Percentiles rank a stretch among this genome's conserved stretches.
Evolutionary conservation across 768 basidiomycete genomes (phyloP).

Genomic region (Leucocoprinus birnbaumii): DNA sequence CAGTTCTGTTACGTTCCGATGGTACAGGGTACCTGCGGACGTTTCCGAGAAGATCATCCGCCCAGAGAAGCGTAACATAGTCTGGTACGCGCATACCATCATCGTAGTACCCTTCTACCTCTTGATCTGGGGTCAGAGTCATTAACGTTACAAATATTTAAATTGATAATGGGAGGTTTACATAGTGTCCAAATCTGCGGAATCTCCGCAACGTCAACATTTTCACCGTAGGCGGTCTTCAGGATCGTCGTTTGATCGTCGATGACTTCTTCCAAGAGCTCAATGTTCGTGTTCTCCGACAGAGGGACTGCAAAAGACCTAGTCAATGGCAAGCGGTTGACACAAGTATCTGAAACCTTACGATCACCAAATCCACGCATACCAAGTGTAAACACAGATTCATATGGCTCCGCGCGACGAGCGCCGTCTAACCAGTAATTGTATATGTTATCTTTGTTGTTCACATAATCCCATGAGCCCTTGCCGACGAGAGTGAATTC

Average conservation of each 20-base stretch:
- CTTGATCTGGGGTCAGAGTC: slow-evolving; percentile 33
- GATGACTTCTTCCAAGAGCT: slow-evolving; percentile 51
- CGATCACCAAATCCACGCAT: slow-evolving; percentile 63
- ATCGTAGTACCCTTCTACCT: slow-evolving; percentile 67
- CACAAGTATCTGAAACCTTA: slow-evolving; percentile 19
- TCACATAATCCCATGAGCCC: slow-evolving; percentile 61
- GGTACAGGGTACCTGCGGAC: slow-evolving; percentile 55
- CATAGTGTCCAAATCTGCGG: slow-evolving; percentile 70
- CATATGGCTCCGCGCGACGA: slow-evolving; percentile 52
- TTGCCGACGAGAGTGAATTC: slow-evolving; percentile 57
- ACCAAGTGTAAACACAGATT: slow-evolving; percentile 62
- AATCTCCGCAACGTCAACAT: slow-evolving; percentile 40
- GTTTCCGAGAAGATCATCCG: slow-evolving; percentile 77
- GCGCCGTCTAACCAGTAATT: slow-evolving; percentile 60
- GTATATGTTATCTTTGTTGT: slow-evolving; percentile 51
- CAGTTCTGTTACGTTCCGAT: slow-evolving; percentile 56
- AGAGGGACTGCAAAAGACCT: slow-evolving; percentile 40
- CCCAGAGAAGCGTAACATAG: slow-evolving; percentile 61
- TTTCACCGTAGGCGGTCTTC: slow-evolving; percentile 39
- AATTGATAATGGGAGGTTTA: slow-evolving; percentile 18
- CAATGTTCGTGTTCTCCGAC: slow-evolving; percentile 42
- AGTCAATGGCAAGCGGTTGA: background rate
- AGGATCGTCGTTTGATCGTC: slow-evolving; percentile 59
- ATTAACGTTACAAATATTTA: background rate
- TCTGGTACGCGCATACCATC: slow-evolving; percentile 59